Evolutionary conservation across 805 yeast species (phyloP).

Genomic region (Ogataea dorogensis): DNA sequence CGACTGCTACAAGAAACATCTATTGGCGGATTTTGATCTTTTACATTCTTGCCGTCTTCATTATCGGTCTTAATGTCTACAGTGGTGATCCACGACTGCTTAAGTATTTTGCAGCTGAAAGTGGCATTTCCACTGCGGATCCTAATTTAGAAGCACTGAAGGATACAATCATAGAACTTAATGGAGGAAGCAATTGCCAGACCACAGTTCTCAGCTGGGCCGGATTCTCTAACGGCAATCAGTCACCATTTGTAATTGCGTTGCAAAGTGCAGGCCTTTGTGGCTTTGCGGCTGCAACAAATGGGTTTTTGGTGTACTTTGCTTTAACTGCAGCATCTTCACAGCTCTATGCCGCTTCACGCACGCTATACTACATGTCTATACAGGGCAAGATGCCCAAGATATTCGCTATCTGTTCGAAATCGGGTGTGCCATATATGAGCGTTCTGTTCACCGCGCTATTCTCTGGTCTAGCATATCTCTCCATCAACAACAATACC

Average conservation of each 20-base stretch:
- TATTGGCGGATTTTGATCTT: conserved; percentile 67
- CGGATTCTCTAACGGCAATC: conserved; percentile 45
- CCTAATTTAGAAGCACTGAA: conserved; percentile 10
- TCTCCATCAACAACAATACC: conserved; percentile 57
- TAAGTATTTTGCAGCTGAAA: conserved; percentile 46
- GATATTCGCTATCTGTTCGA: conserved; percentile 56
- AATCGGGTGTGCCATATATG: conserved; percentile 68
- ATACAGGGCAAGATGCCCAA: conserved; percentile 60
- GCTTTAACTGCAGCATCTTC: conserved; percentile 58
- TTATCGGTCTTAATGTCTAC: conserved; percentile 70
- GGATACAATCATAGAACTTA: conserved; percentile 22
- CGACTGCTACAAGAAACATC: conserved; percentile 72
- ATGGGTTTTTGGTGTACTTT: conserved; percentile 52
- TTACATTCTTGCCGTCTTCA: conserved; percentile 64
- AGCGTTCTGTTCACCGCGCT: conserved; percentile 64
- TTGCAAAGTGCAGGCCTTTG: conserved; percentile 52
- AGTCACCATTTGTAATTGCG: conserved; percentile 59
- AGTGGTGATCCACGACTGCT: conserved; percentile 74
- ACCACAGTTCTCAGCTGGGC: conserved; percentile 31
- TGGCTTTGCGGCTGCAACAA: conserved; percentile 48
- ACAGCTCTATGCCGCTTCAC: conserved; percentile 58
- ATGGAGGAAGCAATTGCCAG: conserved; percentile 31
- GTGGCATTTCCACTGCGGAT: conserved; percentile 19
- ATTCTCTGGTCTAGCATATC: conserved; percentile 59
- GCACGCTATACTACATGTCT: conserved; percentile 55